phyloP scores from a whole-genome alignment of 2,329 filamentous ascomycete species.

The Colletotrichum scovillei region DNA sequence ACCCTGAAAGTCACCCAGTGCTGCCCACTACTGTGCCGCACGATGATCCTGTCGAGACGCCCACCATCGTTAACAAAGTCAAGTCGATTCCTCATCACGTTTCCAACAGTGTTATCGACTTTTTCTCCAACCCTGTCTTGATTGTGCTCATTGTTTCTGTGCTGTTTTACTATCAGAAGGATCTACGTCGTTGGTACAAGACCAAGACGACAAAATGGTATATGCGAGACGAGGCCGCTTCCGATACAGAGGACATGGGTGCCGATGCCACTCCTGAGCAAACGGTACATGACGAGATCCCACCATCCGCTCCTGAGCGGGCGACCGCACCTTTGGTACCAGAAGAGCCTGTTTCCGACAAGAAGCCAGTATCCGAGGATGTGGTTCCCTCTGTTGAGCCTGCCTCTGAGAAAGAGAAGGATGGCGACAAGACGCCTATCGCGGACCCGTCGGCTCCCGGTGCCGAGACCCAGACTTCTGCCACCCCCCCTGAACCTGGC shows the following conservation, averaged over 20 bases:
- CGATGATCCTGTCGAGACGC: constrained; percentile 45
- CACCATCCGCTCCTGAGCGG: not conserved
- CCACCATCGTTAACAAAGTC: constrained; percentile 61
- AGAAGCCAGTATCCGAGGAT: not conserved
- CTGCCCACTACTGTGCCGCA: constrained; percentile 42
- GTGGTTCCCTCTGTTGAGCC: not conserved
- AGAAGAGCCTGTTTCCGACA: constrained; percentile 4
- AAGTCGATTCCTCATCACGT: constrained; percentile 63
- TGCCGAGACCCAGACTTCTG: not conserved
- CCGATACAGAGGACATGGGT: constrained; percentile 30
- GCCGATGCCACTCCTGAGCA: constrained; percentile 24
- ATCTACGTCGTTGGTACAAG: constrained; percentile 53
- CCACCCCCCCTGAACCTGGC: constrained; percentile 25
- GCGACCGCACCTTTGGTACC: not conserved
- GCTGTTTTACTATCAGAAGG: constrained; percentile 58
- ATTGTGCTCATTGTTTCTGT: constrained; percentile 57
- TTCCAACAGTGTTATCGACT: constrained; percentile 62
- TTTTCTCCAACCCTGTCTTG: constrained; percentile 66
- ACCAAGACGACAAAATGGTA: constrained; percentile 40
- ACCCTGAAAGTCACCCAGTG: constrained; percentile 48
- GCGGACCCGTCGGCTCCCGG: not conserved
- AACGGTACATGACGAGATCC: constrained; percentile 15
- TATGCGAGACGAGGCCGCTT: constrained; percentile 41
- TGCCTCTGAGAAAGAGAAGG: not conserved
- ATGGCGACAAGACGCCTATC: not conserved